Percentiles rank a stretch among this genome's conserved stretches.
These are phyloP conservation scores for Esteya vermicola DNA, from an alignment of 2,329 filamentous ascomycete species.

Conservation along the genomic window DNA sequence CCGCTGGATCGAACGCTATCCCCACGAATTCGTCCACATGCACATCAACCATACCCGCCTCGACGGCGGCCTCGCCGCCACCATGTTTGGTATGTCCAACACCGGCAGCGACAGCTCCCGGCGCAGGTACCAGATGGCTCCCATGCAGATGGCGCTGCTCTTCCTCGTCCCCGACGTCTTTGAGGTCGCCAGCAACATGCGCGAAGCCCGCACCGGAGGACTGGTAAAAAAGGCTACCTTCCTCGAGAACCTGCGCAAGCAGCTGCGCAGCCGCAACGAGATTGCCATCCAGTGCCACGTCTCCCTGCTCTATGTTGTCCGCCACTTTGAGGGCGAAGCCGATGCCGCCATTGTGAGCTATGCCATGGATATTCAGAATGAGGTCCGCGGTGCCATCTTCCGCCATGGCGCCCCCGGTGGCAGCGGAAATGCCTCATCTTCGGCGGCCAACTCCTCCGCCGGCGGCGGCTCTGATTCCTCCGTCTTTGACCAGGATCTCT, in stretches of 20 bases:
- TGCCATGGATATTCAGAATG: slow-evolving; percentile 55
- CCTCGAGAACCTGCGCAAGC: slow-evolving; percentile 47
- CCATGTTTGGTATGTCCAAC: slow-evolving; percentile 54
- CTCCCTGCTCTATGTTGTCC: slow-evolving; percentile 44
- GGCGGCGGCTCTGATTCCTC: too few relatives aligned
- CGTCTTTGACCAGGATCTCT: slow-evolving; percentile 47
- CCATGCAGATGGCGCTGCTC: slow-evolving; percentile 47
- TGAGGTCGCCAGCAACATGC: slow-evolving; percentile 52
- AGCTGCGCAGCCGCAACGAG: slow-evolving; percentile 47
- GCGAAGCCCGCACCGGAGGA: slow-evolving; percentile 46
- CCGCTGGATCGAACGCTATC: slow-evolving; percentile 51
- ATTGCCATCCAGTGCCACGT: slow-evolving; percentile 53
- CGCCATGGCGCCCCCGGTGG: too few relatives aligned
- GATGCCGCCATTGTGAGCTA: slow-evolving; percentile 49
- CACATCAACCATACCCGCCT: slow-evolving; percentile 46
- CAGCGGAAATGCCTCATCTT: too few relatives aligned
- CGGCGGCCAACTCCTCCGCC: too few relatives aligned
- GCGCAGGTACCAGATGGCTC: slow-evolving; percentile 41
- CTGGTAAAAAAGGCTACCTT: slow-evolving; percentile 54
- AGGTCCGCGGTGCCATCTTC: slow-evolving; percentile 52
- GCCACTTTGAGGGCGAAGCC: slow-evolving; percentile 48
- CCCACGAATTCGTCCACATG: slow-evolving; percentile 48
- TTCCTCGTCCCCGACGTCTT: slow-evolving; percentile 56
- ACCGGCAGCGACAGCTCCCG: slow-evolving; percentile 43
- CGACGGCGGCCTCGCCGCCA: slow-evolving; percentile 52